Evolutionary conservation across 768 basidiomycete species (phyloP).

Genomic region (Phylloporus arenicola): DNA sequence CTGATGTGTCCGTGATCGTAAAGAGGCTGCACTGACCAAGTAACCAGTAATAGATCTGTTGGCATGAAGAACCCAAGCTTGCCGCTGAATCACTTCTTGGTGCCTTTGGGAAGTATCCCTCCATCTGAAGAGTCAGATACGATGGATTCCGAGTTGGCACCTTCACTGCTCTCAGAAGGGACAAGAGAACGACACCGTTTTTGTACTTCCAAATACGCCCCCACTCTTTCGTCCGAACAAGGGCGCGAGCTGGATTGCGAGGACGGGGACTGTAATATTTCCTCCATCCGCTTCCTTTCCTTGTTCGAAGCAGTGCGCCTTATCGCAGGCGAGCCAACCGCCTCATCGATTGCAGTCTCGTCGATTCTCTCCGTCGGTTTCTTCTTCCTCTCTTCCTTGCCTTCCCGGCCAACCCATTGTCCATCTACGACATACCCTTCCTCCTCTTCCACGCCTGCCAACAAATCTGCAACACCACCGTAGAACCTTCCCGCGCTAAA

Average conservation of each 20-base stretch:
- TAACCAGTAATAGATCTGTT: too few relatives aligned
- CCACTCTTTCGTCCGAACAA: constrained; percentile 1
- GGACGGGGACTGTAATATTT: constrained; percentile 14
- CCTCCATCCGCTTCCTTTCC: constrained; percentile 24
- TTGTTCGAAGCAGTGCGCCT: constrained; percentile 18
- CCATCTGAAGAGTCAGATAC: background rate
- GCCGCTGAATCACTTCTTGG: background rate
- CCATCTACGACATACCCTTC: constrained; percentile 28
- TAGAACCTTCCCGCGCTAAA: constrained; percentile 94
- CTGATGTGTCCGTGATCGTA: background rate
- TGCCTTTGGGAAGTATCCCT: background rate
- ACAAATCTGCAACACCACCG: constrained; percentile 71
- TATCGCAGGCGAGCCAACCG: background rate
- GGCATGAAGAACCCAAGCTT: too few relatives aligned
- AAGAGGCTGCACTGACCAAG: too few relatives aligned
- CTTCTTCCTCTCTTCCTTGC: constrained; percentile 14
- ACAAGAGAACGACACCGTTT: background rate
- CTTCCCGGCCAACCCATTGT: constrained; percentile 17
- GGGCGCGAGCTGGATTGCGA: background rate
- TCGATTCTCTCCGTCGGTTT: background rate
- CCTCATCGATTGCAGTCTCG: constrained; percentile 1
- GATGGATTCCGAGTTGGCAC: background rate
- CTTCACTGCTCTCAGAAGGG: background rate
- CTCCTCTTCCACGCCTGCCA: constrained; percentile 73
- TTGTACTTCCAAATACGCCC: background rate